Evolutionary conservation across 73 alveolate genomes (phyloP).

Genomic region (Symbiodinium pilosum): DNA sequence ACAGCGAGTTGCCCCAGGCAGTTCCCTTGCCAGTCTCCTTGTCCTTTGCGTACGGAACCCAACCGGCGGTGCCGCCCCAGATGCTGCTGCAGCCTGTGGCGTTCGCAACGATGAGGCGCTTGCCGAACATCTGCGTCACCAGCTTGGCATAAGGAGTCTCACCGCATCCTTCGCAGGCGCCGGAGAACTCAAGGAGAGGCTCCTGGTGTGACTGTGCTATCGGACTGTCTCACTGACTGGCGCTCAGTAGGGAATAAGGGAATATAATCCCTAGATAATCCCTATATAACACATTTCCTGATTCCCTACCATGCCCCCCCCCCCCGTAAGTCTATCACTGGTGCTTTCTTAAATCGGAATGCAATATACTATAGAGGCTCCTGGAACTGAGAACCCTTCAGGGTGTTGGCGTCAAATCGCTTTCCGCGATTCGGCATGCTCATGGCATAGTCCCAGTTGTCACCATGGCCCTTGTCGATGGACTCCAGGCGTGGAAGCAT

Average conservation of each 20-base stretch:
- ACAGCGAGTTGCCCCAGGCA: conserved; percentile 95
- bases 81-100: conserved; percentile 95
- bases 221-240: no score
- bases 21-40: conserved; percentile 75
- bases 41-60: not conserved
- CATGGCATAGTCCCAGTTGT: conserved; percentile 80
- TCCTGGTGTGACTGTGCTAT: no score
- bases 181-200: conserved; percentile 88
- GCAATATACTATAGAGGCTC: not conserved
- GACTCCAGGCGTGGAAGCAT: conserved; percentile 79
- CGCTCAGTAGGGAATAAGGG: not conserved
- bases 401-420: conserved; percentile 74
- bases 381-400: conserved; percentile 94
- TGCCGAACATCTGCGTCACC: conserved; percentile 94
- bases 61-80: conserved; percentile 95
- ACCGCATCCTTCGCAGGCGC: conserved; percentile 95
- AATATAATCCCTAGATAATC: not conserved
- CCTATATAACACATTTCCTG: not conserved
- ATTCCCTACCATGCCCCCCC: no score
- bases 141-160: conserved; percentile 92
- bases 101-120: conserved; percentile 91
- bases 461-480: conserved; percentile 50
- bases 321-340: not conserved
- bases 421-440: conserved; percentile 58
- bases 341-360: no score